phyloP scores from a whole-genome alignment of 1,139 yeast species.

The Torulaspora globosa region DNA sequence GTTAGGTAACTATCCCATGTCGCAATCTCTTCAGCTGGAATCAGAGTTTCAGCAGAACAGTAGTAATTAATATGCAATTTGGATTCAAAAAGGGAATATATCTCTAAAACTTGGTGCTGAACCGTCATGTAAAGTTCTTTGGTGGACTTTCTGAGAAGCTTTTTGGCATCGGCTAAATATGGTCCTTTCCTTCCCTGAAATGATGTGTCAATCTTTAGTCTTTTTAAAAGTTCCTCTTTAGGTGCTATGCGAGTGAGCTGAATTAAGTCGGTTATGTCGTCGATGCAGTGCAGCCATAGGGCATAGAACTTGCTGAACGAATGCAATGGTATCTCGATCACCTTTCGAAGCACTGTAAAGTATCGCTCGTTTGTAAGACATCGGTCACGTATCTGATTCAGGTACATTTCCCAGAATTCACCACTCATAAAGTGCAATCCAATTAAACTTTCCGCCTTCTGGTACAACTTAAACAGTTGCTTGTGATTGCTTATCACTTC shows the following conservation, averaged over 20 bases:
- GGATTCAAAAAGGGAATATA: slow-evolving; percentile 34
- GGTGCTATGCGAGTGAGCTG: slow-evolving; percentile 32
- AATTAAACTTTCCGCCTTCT: slow-evolving; percentile 54
- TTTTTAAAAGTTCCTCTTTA: slow-evolving; percentile 32
- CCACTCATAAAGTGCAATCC: slow-evolving; percentile 74
- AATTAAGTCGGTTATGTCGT: slow-evolving; percentile 37
- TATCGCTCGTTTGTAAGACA: slow-evolving; percentile 42
- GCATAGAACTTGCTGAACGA: slow-evolving; percentile 64
- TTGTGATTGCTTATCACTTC: slow-evolving; percentile 38
- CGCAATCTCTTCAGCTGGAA: slow-evolving; percentile 25
- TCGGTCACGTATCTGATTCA: slow-evolving; percentile 49
- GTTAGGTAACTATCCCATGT: slow-evolving; percentile 33
- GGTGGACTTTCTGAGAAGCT: slow-evolving; percentile 29
- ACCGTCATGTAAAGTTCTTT: slow-evolving; percentile 34
- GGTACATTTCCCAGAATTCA: slow-evolving; percentile 70
- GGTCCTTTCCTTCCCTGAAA: slow-evolving; percentile 32
- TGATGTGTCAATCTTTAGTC: slow-evolving; percentile 32
- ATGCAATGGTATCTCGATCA: slow-evolving; percentile 70
- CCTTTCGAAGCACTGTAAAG: slow-evolving; percentile 49
- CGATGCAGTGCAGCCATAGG: slow-evolving; percentile 43
- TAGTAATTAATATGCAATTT: slow-evolving; percentile 28
- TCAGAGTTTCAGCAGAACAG: slow-evolving; percentile 29
- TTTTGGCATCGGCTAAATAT: slow-evolving; percentile 30
- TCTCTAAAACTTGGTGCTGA: slow-evolving; percentile 33
- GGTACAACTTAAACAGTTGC: slow-evolving; percentile 48